A percentile compares a stretch with the other conserved stretches of the same genome.
These are phyloP conservation scores for Paxillus rubicundulus DNA, from an alignment of 768 basidiomycete genomes.

Conservation along the genomic window DNA sequence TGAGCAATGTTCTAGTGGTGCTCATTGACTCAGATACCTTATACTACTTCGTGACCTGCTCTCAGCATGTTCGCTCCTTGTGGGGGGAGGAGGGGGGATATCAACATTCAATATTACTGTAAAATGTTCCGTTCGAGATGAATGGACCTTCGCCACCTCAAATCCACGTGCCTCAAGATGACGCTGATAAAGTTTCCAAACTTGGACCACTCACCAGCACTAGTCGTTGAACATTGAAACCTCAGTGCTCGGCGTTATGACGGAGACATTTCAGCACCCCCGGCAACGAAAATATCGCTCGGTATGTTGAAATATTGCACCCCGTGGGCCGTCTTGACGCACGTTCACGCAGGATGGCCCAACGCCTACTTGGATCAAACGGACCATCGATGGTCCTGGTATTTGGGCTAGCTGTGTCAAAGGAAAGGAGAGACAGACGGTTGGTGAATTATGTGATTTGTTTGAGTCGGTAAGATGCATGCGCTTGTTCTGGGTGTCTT, in stretches of 20 bases:
- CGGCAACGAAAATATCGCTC: conserved; percentile 52
- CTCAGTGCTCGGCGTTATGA: conserved; percentile 9
- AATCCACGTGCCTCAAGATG: no score
- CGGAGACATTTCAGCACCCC: conserved; percentile 16
- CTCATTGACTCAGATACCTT: conserved; percentile 21
- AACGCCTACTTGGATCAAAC: conserved; percentile 62
- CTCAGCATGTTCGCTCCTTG: neutral
- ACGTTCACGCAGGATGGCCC: conserved; percentile 49
- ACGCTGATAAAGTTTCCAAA: neutral
- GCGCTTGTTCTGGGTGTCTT: conserved; percentile 1
- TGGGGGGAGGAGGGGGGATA: no score
- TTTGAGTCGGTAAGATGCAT: conserved; percentile 65
- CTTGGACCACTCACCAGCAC: neutral
- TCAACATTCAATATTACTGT: no score
- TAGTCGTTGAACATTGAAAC: no score
- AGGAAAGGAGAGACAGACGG: conserved; percentile 77
- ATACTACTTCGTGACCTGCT: neutral
- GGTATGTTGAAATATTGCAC: conserved; percentile 31
- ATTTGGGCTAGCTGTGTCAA: conserved; percentile 86
- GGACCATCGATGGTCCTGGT: conserved; percentile 74
- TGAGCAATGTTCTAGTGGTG: neutral
- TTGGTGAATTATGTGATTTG: conserved; percentile 74
- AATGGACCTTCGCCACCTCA: no score
- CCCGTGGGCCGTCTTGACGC: conserved; percentile 3
- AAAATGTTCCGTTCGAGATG: no score